A percentile compares a stretch with the other conserved stretches of the same genome.
Conservation (phyloP, 2,329 filamentous ascomycete genomes). For the Herpotrichia juniperi region DNA sequence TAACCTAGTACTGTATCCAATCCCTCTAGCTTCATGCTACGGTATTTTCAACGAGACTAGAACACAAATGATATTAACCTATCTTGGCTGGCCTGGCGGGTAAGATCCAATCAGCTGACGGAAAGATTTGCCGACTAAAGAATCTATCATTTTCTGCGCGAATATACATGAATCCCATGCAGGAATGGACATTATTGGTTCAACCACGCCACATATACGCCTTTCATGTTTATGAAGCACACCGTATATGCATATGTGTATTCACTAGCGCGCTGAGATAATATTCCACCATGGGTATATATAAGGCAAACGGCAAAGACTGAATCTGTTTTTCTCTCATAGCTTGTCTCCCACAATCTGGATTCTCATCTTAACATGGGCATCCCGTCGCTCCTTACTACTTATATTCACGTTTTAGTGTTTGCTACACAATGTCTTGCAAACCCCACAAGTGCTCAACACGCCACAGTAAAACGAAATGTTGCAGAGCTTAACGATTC, state of each 20-base stretch:
- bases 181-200: not conserved
- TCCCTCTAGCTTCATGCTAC: too few relatives aligned
- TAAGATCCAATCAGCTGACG: too few relatives aligned
- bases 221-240: not conserved
- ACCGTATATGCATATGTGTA: not conserved
- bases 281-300: too few relatives aligned
- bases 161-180: not conserved
- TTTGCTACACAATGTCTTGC: not conserved
- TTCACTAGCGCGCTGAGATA: too few relatives aligned
- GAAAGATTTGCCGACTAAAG: not conserved
- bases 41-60: too few relatives aligned
- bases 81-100: too few relatives aligned
- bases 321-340: too few relatives aligned
- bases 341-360: not conserved
- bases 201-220: not conserved
- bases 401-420: not conserved
- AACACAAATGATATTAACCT: too few relatives aligned
- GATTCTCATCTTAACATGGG: not conserved
- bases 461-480: not conserved
- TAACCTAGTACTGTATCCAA: too few relatives aligned
- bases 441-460: constrained; percentile 12
- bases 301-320: too few relatives aligned
- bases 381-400: not conserved
- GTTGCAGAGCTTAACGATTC: not conserved
- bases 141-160: too few relatives aligned